These are phyloP conservation scores for Thielaviopsis punctulata DNA, from an alignment of 2,329 filamentous ascomycete species.

Conservation along the genomic window DNA sequence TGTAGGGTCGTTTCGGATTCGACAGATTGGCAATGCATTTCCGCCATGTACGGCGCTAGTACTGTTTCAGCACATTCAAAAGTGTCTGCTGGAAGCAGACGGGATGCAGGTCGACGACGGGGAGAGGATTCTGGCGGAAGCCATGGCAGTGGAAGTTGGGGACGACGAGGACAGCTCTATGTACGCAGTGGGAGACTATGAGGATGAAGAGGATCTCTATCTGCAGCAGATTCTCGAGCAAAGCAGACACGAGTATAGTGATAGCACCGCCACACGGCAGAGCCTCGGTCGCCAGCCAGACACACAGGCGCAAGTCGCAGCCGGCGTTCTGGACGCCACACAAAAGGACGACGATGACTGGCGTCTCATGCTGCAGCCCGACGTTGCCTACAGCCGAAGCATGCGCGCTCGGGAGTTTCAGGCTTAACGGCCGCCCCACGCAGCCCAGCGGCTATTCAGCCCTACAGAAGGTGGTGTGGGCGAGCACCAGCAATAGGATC, in stretches of 20 bases:
- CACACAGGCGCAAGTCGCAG: not conserved
- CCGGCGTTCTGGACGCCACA: not conserved
- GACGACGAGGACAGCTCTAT: not conserved
- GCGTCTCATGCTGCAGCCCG: not conserved
- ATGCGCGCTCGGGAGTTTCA: not conserved
- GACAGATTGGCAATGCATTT: constrained; percentile 67
- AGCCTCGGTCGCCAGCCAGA: not conserved
- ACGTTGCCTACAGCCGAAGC: not conserved
- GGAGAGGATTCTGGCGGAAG: constrained; percentile 6
- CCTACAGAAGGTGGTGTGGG: not conserved
- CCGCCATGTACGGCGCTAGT: constrained; percentile 40
- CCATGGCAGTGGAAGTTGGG: constrained; percentile 9
- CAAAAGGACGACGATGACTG: constrained; percentile 2
- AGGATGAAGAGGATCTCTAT: not conserved
- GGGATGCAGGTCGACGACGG: constrained; percentile 12
- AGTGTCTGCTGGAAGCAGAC: constrained; percentile 29
- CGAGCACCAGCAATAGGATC: not conserved
- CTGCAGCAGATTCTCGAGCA: not conserved
- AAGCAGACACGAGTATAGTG: not conserved
- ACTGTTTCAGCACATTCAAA: constrained; percentile 30
- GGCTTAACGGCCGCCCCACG: not conserved
- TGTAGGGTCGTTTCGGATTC: constrained; percentile 27
- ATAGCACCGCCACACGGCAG: not conserved
- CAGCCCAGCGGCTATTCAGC: not conserved
- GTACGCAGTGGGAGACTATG: not conserved